phyloP scores from a whole-genome alignment of 2,329 filamentous ascomycete genomes.

The Aspergillus melleus region DNA sequence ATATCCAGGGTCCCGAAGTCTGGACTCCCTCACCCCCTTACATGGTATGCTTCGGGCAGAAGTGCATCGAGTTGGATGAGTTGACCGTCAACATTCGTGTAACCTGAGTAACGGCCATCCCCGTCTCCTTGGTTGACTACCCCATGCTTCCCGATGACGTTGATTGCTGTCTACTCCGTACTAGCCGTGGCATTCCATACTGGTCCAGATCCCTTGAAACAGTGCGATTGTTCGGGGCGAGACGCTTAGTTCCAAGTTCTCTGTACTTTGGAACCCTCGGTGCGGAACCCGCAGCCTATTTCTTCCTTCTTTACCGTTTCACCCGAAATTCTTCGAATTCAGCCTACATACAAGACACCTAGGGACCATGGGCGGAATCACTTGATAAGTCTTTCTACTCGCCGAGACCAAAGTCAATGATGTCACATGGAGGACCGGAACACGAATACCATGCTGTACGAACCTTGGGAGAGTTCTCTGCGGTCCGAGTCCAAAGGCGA shows the following conservation, averaged over 20 bases:
- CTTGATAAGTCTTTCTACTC: not conserved
- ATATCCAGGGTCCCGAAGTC: no score
- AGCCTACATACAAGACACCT: not conserved
- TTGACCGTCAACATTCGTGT: not conserved
- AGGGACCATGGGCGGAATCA: not conserved
- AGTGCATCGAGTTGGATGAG: no score
- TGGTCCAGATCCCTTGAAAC: not conserved
- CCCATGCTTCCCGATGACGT: no score
- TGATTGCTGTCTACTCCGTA: no score
- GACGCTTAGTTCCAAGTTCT: not conserved
- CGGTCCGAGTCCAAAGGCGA: not conserved
- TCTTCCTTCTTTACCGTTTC: not conserved
- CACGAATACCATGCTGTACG: slow-evolving; percentile 3
- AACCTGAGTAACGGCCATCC: not conserved
- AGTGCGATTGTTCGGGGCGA: not conserved
- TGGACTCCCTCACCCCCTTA: no score
- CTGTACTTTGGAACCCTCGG: not conserved
- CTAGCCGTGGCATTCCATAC: not conserved
- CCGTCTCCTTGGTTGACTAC: no score
- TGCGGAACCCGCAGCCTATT: not conserved
- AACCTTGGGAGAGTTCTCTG: slow-evolving; percentile 9
- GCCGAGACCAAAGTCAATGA: slow-evolving; percentile 7
- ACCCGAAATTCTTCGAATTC: not conserved
- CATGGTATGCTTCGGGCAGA: no score
- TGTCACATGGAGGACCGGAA: slow-evolving; percentile 8